These are phyloP conservation scores for Debaryomyces hansenii DNA, from an alignment of 805 yeast species.

Conservation along the genomic window DNA sequence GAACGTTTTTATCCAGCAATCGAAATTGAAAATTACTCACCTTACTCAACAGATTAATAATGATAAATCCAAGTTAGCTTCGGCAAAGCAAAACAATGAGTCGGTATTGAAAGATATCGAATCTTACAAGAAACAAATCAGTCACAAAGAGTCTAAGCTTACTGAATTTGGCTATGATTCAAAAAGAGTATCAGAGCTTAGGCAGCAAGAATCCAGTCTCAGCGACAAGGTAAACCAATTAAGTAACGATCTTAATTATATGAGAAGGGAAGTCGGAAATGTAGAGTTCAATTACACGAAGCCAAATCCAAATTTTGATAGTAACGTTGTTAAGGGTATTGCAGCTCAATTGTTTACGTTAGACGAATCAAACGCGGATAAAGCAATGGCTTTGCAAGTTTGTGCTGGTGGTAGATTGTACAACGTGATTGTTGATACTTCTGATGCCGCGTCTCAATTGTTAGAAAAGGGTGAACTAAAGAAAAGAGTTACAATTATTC, in stretches of 20 bases:
- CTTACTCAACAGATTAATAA: slow-evolving; percentile 51
- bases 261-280: slow-evolving; percentile 66
- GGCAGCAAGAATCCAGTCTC: slow-evolving; percentile 43
- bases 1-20: slow-evolving; percentile 57
- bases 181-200: slow-evolving; percentile 42
- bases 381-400: slow-evolving; percentile 83
- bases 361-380: slow-evolving; percentile 52
- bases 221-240: slow-evolving; percentile 45
- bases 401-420: slow-evolving; percentile 92
- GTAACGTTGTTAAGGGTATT: slow-evolving; percentile 73
- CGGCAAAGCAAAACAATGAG: slow-evolving; percentile 53
- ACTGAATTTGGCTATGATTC: slow-evolving; percentile 58
- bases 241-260: slow-evolving; percentile 48
- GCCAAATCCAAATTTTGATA: slow-evolving; percentile 63
- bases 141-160: slow-evolving; percentile 42
- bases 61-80: slow-evolving; percentile 47
- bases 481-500: slow-evolving; percentile 87
- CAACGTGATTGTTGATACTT: slow-evolving; percentile 88
- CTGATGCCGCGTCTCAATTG: slow-evolving; percentile 78
- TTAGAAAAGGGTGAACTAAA: slow-evolving; percentile 76
- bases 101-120: slow-evolving; percentile 44
- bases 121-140: slow-evolving; percentile 37
- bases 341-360: slow-evolving; percentile 82
- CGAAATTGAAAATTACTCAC: slow-evolving; percentile 58
- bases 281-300: slow-evolving; percentile 71